Evolutionary conservation across 345 rosid species (phyloP), one percentile per base, ranked within the genome.

Genomic region (Camelina sativa): DNA sequence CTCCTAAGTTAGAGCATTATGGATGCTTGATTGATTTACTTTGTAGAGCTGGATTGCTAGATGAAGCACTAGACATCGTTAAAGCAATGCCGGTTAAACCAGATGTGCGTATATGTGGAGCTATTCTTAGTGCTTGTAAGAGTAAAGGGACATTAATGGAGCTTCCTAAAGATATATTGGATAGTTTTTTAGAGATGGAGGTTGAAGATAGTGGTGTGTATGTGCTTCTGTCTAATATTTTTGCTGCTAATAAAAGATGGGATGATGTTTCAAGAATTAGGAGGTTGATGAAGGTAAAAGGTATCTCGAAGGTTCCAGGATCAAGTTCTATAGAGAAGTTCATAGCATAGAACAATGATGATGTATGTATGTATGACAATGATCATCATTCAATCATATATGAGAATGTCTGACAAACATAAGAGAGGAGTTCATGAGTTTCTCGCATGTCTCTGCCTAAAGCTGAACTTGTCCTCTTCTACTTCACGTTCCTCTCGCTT

Each of bases 81-180:
- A 77, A 80, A 69, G 0, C 50, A 7, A 84, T 82, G 84, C 82
- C 79, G 7, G 73, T 82, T 76, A 60, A 67, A 62, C 81, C 84
- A 8, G 84, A 84, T 80, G 81, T 78, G 69, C 74, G 67, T 50
- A 84, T 82, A 69, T 72, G 84, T 68, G 87, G 87, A 80, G 78
- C 85, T 65, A 65, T 82, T 77, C 87, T 82, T 62, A 80, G 84
- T 70, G 84, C 80, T 72, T 79, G 82, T 76, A 77, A 81, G 79
- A 71, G 73, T 70, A 72, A 7, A 63, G 85, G 70, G 9, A 54
- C 68, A 34, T 52, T 76, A 69, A 64, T 46, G 59, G 72, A 79
- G 69, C 74, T 81, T 46, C 71, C 81, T 28, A 74, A 51, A 40
- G 62, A 74, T 59, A 65, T 83, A 55, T 32, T 81, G 17, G 79